Percentiles rank a stretch among this genome's conserved stretches.
Evolutionary conservation across 2,329 filamentous ascomycete genomes (phyloP).

Genomic region (Claviceps monticola): DNA sequence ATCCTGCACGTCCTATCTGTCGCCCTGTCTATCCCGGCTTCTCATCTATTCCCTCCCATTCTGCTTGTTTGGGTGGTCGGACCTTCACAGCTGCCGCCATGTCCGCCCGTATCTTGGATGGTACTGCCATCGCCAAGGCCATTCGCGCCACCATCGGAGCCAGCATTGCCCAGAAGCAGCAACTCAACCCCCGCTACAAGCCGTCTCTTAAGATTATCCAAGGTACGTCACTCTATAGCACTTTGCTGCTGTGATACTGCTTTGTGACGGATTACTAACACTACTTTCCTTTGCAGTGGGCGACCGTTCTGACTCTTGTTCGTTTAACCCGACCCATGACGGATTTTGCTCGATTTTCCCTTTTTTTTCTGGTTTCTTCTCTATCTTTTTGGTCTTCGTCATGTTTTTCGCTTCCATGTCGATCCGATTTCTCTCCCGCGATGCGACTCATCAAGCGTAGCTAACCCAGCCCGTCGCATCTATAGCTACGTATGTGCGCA

Average conservation of each 20-base stretch:
- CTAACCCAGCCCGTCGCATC: conserved; percentile 14
- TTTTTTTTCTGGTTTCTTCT: neutral
- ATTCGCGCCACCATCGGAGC: conserved; percentile 71
- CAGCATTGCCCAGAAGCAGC: conserved; percentile 72
- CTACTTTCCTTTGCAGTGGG: conserved; percentile 47
- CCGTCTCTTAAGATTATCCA: conserved; percentile 91
- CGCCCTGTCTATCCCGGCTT: conserved; percentile 1
- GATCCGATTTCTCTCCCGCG: conserved; percentile 5
- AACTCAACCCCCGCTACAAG: conserved; percentile 72
- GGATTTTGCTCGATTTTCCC: too few species aligned
- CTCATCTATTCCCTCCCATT: neutral
- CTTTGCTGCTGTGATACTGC: conserved; percentile 4
- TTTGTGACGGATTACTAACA: conserved; percentile 11
- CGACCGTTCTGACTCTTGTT: conserved; percentile 82
- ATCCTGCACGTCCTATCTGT: neutral
- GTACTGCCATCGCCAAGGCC: conserved; percentile 82
- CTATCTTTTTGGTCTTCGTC: neutral
- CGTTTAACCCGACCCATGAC: conserved; percentile 8
- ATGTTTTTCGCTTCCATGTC: neutral
- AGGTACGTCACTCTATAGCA: conserved; percentile 38
- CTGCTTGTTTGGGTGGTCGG: conserved; percentile 9
- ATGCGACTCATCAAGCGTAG: neutral
- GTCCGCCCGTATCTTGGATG: conserved; percentile 86
- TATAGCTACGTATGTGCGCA: conserved; percentile 90
- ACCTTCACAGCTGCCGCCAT: conserved; percentile 46